phyloP scores from a whole-genome alignment of 2,329 filamentous ascomycete species.

The Fusarium sambucinum region DNA sequence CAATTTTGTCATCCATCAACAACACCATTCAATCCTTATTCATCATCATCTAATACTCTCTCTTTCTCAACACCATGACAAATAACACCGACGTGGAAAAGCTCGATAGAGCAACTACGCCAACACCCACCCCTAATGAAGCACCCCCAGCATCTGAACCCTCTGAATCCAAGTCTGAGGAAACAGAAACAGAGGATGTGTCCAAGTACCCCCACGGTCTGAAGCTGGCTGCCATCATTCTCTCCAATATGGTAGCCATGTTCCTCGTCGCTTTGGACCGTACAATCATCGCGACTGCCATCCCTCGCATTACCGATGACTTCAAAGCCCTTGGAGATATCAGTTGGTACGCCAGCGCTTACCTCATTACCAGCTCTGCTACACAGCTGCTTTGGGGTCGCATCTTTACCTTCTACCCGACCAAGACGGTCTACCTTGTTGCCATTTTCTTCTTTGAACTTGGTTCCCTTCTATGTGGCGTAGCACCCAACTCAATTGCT shows the following conservation, averaged over 20 bases:
- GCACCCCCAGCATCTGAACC: not conserved
- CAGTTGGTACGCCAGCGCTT: constrained; percentile 19
- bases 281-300: constrained; percentile 15
- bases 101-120: not conserved
- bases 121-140: not conserved
- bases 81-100: not conserved
- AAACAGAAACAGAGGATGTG: not conserved
- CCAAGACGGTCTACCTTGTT: constrained; percentile 5
- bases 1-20: not conserved
- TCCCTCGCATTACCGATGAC: constrained; percentile 10
- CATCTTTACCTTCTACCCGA: constrained; percentile 6
- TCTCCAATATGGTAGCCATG: constrained; percentile 23
- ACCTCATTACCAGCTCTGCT: constrained; percentile 14
- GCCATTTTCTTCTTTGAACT: constrained; percentile 20
- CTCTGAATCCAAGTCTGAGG: not conserved
- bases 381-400: constrained; percentile 11
- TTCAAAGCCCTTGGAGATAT: constrained; percentile 15
- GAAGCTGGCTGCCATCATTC: constrained; percentile 9
- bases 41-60: not conserved
- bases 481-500: constrained; percentile 5
- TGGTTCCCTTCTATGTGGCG: constrained; percentile 8
- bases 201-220: constrained; percentile 9
- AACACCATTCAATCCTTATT: not conserved
- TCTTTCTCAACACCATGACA: not conserved
- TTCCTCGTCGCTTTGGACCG: constrained; percentile 19